Conservation (phyloP, 2,329 filamentous ascomycete genomes). For the Ophiocordyceps australis region DNA sequence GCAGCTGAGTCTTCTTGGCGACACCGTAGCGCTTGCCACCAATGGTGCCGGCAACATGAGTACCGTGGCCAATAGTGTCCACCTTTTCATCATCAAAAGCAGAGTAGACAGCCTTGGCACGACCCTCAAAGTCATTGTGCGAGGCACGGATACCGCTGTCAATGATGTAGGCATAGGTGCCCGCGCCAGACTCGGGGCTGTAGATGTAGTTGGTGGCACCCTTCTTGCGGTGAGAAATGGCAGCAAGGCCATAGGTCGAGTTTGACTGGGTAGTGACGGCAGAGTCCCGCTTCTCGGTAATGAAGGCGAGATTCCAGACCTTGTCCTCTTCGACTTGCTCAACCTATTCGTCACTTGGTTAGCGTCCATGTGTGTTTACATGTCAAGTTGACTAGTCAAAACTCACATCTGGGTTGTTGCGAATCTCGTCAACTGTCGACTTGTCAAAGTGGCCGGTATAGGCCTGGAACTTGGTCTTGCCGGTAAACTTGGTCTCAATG, state of each 20-base stretch:
- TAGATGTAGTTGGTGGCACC: constrained; percentile 24
- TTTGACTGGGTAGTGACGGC: constrained; percentile 11
- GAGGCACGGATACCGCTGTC: constrained; percentile 40
- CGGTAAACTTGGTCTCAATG: constrained; percentile 12
- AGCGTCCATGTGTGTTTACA: background rate
- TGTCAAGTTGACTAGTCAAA: background rate
- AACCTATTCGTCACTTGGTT: constrained; percentile 6
- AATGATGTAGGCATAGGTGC: constrained; percentile 40
- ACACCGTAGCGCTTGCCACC: constrained; percentile 17
- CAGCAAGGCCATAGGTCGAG: constrained; percentile 14
- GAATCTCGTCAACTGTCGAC: constrained; percentile 20
- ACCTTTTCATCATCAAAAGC: constrained; percentile 8
- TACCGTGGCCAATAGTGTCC: constrained; percentile 22
- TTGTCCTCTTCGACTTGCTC: constrained; percentile 11
- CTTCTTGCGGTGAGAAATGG: constrained; percentile 11
- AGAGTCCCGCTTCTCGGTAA: constrained; percentile 9
- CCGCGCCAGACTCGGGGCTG: constrained; percentile 26
- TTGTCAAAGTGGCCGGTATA: constrained; percentile 24
- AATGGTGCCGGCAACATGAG: constrained; percentile 18
- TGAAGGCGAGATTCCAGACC: constrained; percentile 10
- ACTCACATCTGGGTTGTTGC: constrained; percentile 21
- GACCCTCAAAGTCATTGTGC: constrained; percentile 34
- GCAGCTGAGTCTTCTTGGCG: constrained; percentile 22
- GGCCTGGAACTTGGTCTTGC: constrained; percentile 15
- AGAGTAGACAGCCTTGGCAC: constrained; percentile 18